Percentiles rank a stretch among this genome's conserved stretches.
These are phyloP conservation scores for Candida ipomoeae DNA, from an alignment of 805 yeast genomes.

Conservation along the genomic window DNA sequence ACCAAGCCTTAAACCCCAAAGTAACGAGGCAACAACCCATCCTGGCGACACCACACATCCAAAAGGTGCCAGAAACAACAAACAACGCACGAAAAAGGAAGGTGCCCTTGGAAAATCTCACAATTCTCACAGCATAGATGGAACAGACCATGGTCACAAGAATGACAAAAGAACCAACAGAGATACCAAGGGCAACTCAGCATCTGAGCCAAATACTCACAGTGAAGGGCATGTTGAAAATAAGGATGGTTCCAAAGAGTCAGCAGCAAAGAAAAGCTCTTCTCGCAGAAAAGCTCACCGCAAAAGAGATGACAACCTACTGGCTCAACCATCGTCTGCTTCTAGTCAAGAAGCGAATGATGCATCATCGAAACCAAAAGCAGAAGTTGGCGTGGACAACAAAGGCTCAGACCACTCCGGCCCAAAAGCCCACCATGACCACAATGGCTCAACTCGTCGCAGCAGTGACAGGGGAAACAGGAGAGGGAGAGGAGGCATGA, in stretches of 20 bases:
- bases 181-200: neutral
- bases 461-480: slow-evolving; percentile 16
- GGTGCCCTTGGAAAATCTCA: neutral
- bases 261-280: neutral
- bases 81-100: neutral
- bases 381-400: neutral
- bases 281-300: neutral
- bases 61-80: neutral
- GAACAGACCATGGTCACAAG: neutral
- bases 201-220: neutral
- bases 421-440: neutral
- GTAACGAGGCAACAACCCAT: neutral
- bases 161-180: neutral
- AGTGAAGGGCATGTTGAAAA: neutral
- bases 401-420: neutral
- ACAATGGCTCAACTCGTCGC: neutral
- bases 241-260: neutral
- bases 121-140: neutral
- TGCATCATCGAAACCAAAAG: neutral
- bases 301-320: neutral
- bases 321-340: neutral
- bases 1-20: neutral
- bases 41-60: neutral
- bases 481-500: slow-evolving; percentile 13
- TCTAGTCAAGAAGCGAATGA: neutral